Evolutionary conservation across 768 basidiomycete genomes (phyloP).

Genomic region (Pleurotus cornucopiae): DNA sequence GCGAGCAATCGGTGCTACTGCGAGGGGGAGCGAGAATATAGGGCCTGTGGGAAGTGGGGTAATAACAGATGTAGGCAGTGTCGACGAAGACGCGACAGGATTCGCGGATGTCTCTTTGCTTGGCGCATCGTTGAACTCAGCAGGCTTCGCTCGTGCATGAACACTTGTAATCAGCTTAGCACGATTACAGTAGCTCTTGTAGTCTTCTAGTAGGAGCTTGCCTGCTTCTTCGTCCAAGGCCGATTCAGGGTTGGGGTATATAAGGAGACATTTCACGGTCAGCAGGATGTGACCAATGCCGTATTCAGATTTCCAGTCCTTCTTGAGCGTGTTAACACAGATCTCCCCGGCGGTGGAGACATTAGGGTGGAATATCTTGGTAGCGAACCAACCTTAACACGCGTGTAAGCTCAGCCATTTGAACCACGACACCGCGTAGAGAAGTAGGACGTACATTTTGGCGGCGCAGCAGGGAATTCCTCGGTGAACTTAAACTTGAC

Average conservation of each 20-base stretch:
- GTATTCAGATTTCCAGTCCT: constrained; percentile 91
- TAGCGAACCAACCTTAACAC: constrained; percentile 74
- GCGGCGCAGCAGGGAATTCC: constrained; percentile 91
- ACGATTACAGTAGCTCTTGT: constrained; percentile 80
- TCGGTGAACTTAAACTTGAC: constrained; percentile 87
- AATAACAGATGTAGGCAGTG: constrained; percentile 16
- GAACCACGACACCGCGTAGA: not conserved
- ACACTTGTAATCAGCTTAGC: constrained; percentile 88
- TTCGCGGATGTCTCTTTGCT: constrained; percentile 22
- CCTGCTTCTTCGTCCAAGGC: constrained; percentile 96
- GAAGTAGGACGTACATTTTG: constrained; percentile 69
- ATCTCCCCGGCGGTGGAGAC: constrained; percentile 89
- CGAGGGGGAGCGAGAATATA: constrained; percentile 34
- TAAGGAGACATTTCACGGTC: constrained; percentile 92
- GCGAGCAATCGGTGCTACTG: constrained; percentile 23
- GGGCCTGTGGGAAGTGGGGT: constrained; percentile 20
- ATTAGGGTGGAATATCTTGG: constrained; percentile 98
- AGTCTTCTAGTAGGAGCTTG: constrained; percentile 85
- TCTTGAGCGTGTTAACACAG: constrained; percentile 96
- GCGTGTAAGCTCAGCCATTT: constrained; percentile 10
- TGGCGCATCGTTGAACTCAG: constrained; percentile 59
- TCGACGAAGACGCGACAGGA: constrained; percentile 26
- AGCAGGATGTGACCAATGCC: constrained; percentile 90
- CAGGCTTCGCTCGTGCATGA: constrained; percentile 75
- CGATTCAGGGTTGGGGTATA: constrained; percentile 95